phyloP scores from a whole-genome alignment of 768 basidiomycete species.

The Fibroporia radiculosa region DNA sequence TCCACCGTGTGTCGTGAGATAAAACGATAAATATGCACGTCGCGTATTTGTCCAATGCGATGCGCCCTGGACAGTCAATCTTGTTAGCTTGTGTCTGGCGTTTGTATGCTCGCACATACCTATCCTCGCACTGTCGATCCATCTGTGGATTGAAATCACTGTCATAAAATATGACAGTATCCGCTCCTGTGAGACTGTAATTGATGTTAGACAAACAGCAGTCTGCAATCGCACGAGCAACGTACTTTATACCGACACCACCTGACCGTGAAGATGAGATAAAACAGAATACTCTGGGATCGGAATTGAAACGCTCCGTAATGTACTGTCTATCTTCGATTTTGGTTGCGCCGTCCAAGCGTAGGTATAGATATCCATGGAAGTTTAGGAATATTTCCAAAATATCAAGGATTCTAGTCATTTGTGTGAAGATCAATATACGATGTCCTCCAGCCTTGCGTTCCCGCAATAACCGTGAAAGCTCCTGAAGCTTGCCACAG shows the following conservation, averaged over 20 bases:
- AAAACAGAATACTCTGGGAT: conserved; percentile 75
- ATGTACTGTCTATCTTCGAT: conserved; percentile 91
- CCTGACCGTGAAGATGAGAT: conserved; percentile 77
- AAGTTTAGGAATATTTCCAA: conserved; percentile 89
- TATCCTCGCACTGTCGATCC: conserved; percentile 95
- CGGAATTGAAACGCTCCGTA: conserved; percentile 83
- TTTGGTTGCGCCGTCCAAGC: conserved; percentile 93
- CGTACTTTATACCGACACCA: conserved; percentile 92
- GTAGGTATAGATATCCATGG: conserved; percentile 87
- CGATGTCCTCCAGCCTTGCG: conserved; percentile 86
- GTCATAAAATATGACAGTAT: conserved; percentile 97
- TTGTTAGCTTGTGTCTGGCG: neutral
- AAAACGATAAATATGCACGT: conserved; percentile 95
- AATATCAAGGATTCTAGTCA: conserved; percentile 92
- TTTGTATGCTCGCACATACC: conserved; percentile 33
- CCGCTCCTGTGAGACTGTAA: conserved; percentile 71
- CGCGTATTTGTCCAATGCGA: conserved; percentile 95
- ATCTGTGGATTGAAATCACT: conserved; percentile 97
- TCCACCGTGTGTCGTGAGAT: conserved; percentile 88
- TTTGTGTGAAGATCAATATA: conserved; percentile 92
- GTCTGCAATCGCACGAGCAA: neutral
- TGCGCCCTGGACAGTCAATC: conserved; percentile 56
- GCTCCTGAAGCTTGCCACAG: conserved; percentile 88
- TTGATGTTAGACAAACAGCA: conserved; percentile 14
- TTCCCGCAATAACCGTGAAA: conserved; percentile 71